Evolutionary conservation across 345 rosid genomes (phyloP), one percentile per base, ranked within the genome.

Genomic region (Anacardium occidentale): DNA sequence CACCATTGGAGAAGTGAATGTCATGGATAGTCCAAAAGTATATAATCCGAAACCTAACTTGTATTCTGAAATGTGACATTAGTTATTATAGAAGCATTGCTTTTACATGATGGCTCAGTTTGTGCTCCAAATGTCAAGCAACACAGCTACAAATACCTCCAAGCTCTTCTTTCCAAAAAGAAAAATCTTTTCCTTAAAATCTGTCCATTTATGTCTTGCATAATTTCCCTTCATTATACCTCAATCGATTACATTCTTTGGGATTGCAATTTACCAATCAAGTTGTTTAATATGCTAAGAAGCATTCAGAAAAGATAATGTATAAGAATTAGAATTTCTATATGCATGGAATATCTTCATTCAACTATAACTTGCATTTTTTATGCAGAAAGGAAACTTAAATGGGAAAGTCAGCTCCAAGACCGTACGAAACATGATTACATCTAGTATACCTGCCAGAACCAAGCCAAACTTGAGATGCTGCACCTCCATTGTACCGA

Each of bases 381-480:
- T 50, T 54, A 59, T 54, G 59, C 48, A 34, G 29, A 62, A 32
- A 50, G 12, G 10, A 51, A 8, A 32, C 34, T 15, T 62, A 70
- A 50, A 5, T 50, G 15, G 6, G 17, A 21, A 55, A 24, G 69
- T 53, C 42, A 63, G 42, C 64, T 22, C n/a, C 45, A 26, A 48
- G 42, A 54, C 64, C 24, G 7, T 53, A 14, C 5, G 29, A 42
- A 51, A 55, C 18, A 42, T 15, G 22, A 29, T 21, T 45, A 76
- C 42, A 74, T 68, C 51, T 59, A 74, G 61, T 74, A 70, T 79
- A 93, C 99, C 99, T 90, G 85, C 91, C 93, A 69, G 97, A 91
- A 74, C 88, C 85, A 78, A 96, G 81, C 99, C 99, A 96, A 79
- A 90, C 98, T 89, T 96, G 99, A 80, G 98, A 83, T 63, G 99